These are phyloP conservation scores for Citrus sinensis DNA, from an alignment of 345 rosid genomes.

Conservation along the genomic window DNA sequence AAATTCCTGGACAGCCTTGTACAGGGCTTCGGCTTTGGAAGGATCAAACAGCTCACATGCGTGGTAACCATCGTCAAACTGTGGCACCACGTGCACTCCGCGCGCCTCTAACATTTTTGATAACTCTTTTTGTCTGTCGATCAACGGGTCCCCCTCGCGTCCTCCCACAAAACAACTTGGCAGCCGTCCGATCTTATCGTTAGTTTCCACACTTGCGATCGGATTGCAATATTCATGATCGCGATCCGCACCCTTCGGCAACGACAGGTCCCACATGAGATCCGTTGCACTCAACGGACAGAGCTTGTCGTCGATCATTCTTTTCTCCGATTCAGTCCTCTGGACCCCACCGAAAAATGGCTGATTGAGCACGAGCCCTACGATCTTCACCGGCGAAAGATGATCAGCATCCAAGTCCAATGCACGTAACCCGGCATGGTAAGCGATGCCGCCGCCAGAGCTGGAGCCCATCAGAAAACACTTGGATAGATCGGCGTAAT, in stretches of 20 bases:
- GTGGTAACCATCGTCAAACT: constrained; percentile 59
- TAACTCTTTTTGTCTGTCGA: constrained; percentile 63
- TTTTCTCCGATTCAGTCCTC: constrained; percentile 59
- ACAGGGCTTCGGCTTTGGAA: constrained; percentile 35
- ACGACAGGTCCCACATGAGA: constrained; percentile 61
- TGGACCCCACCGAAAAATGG: constrained; percentile 64
- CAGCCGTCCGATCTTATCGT: constrained; percentile 46
- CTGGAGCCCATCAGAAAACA: constrained; percentile 74
- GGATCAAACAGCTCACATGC: constrained; percentile 62
- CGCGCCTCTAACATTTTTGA: constrained; percentile 42
- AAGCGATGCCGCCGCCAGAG: constrained; percentile 72
- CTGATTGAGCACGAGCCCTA: constrained; percentile 60
- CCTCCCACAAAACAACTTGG: constrained; percentile 48
- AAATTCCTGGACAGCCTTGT: constrained; percentile 33
- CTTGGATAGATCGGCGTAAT: constrained; percentile 48
- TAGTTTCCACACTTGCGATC: constrained; percentile 19
- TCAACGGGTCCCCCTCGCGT: constrained; percentile 72
- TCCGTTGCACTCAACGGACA: constrained; percentile 54
- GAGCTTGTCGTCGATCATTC: constrained; percentile 42
- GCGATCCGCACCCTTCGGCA: constrained; percentile 63
- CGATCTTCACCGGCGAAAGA: constrained; percentile 49
- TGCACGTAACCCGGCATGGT: constrained; percentile 51
- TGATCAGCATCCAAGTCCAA: constrained; percentile 25
- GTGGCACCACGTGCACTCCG: constrained; percentile 55
- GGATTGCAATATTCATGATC: constrained; percentile 80